Base-by-base conservation (phyloP, 2,329 filamentous ascomycete species). In the Drechslerella coelobrocha region DNA sequence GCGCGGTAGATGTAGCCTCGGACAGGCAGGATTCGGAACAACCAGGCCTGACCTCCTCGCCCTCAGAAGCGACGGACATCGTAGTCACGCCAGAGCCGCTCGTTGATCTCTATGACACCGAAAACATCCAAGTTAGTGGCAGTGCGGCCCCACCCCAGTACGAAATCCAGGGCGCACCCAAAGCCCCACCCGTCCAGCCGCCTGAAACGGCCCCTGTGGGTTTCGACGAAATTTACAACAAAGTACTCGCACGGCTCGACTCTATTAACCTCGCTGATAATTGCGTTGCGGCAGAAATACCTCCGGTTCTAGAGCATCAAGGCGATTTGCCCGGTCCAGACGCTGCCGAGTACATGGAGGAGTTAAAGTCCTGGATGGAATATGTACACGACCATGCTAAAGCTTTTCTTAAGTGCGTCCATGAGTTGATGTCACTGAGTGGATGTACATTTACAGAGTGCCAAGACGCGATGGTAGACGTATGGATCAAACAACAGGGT, bases 311-410 rank as follows among this genome's bases (percentile, higher is more conserved):
- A 24, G 17, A 21, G 12, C 24, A 24, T 24, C 21, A 60, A 8
- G n/a, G 17, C 6, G 37, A 53, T n/a, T 47, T 12, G 14, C 34
- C 34, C 7, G 45, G 29, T 5, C 27, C 52, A 17, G 26, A 65
- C 12, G 26, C 29, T 2, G 34, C 41, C 29, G 54, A 68, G n/a
- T 60, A 68, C 17, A 17, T 39, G 7, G 19, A 21, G 1, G 48
- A 68, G 0, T 41, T 68, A 1, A 34, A 2, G 8, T 19, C 39
- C 10, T 68, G 63, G 63, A 51, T 61, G 24, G 43, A 56, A 23
- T 19, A 37, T 0, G 29, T 21, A 8, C 54, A 26, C n/a, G n/a
- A 52, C 7, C 19, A 41, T 39, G 37, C 55, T 0, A 0, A 19
- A 1, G 0, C 12, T 7, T 29, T 43, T 21, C 2, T 61, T 0